phyloP scores from a whole-genome alignment of 805 yeast genomes.

The Candida anglica region DNA sequence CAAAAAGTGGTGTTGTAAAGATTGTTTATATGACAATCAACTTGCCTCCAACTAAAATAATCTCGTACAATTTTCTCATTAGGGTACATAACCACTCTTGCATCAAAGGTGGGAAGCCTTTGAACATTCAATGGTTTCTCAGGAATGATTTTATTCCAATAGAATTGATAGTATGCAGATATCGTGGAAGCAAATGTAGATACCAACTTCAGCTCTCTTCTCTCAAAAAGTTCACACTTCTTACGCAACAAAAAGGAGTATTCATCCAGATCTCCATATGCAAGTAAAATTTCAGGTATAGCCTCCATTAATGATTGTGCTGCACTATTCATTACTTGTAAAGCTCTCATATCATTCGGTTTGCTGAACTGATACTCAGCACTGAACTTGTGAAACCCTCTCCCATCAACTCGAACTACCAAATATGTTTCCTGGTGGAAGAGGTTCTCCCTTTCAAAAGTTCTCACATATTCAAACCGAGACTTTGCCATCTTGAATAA shows the following conservation, averaged over 20 bases:
- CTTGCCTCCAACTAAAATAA: constrained; percentile 93
- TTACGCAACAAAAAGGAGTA: constrained; percentile 74
- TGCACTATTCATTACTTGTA: constrained; percentile 75
- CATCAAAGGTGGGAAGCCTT: constrained; percentile 83
- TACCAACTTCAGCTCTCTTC: constrained; percentile 78
- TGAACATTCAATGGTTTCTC: constrained; percentile 42
- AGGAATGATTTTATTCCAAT: constrained; percentile 63
- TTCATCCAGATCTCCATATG: constrained; percentile 96
- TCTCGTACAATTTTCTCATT: constrained; percentile 57
- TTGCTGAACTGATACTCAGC: constrained; percentile 69
- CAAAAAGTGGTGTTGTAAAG: constrained; percentile 91
- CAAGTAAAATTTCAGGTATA: constrained; percentile 70
- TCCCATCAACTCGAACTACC: constrained; percentile 85
- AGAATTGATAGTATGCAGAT: constrained; percentile 67
- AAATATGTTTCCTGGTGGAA: constrained; percentile 79
- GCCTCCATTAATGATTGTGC: constrained; percentile 62
- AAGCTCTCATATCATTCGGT: constrained; percentile 82
- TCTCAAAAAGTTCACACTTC: constrained; percentile 66
- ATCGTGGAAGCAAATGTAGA: constrained; percentile 80
- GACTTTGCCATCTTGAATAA: constrained; percentile 72
- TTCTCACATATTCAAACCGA: constrained; percentile 79
- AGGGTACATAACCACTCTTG: constrained; percentile 86
- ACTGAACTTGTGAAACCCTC: constrained; percentile 88
- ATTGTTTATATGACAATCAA: constrained; percentile 93
- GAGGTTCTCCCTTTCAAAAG: constrained; percentile 69